Percentiles rank a stretch among this genome's conserved stretches.
These are phyloP conservation scores for Colletotrichum horii DNA, from an alignment of 2,329 filamentous ascomycete species.

Conservation along the genomic window DNA sequence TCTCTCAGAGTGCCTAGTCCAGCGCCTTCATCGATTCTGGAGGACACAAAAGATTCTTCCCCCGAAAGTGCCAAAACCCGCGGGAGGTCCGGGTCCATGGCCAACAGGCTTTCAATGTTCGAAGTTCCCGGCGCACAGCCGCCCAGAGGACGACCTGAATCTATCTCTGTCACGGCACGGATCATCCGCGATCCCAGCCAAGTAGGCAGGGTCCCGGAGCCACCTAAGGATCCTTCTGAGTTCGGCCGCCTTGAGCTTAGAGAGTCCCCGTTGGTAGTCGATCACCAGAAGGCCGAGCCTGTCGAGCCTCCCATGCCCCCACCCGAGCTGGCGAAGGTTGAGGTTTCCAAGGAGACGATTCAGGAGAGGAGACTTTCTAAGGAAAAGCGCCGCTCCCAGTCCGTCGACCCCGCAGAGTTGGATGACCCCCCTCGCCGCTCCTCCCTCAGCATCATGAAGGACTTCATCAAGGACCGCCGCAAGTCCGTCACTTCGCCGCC, in stretches of 20 bases:
- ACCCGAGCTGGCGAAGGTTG: constrained; percentile 27
- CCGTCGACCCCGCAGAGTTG: constrained; percentile 37
- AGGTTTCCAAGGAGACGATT: constrained; percentile 48
- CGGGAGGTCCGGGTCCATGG: constrained; percentile 59
- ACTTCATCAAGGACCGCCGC: constrained; percentile 65
- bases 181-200: constrained; percentile 73
- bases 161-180: constrained; percentile 85
- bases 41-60: constrained; percentile 50
- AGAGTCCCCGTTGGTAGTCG: constrained; percentile 64
- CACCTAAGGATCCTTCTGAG: constrained; percentile 46
- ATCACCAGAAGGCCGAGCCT: constrained; percentile 51
- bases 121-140: constrained; percentile 42
- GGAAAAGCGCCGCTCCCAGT: constrained; percentile 40
- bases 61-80: constrained; percentile 47
- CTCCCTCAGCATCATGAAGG: constrained; percentile 64
- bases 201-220: constrained; percentile 44
- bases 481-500: constrained; percentile 55
- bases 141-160: constrained; percentile 66
- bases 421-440: constrained; percentile 55
- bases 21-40: constrained; percentile 37
- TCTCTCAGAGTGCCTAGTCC: constrained; percentile 38
- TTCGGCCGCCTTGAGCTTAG: constrained; percentile 57
- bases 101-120: constrained; percentile 61
- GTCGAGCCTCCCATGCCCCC: constrained; percentile 29
- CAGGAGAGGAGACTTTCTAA: constrained; percentile 54